Conservation (phyloP, 805 yeast species). For the Yarrowia sp. region DNA sequence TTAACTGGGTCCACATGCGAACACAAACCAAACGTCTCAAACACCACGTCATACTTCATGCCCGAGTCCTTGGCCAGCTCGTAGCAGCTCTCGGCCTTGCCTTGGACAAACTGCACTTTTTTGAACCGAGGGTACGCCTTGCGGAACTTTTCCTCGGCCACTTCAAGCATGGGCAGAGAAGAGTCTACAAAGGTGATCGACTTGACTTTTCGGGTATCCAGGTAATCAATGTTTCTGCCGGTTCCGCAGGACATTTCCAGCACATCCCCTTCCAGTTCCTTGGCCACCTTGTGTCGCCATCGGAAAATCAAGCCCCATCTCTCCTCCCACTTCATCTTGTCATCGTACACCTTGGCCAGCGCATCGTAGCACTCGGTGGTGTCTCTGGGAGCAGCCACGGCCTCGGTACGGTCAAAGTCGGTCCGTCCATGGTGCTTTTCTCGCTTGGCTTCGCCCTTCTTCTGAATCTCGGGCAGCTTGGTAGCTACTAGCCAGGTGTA, state of each 20-base stretch:
- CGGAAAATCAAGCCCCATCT: conserved; percentile 55
- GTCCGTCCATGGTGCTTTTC: conserved; percentile 25
- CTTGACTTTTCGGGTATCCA: conserved; percentile 63
- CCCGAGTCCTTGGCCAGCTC: conserved; percentile 57
- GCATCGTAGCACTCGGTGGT: conserved; percentile 37
- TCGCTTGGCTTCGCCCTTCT: conserved; percentile 23
- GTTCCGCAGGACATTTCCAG: conserved; percentile 96
- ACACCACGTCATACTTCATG: conserved; percentile 81
- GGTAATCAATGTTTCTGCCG: conserved; percentile 85
- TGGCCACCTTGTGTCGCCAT: conserved; percentile 81
- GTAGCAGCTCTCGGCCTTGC: conserved; percentile 82
- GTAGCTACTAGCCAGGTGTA: conserved; percentile 31
- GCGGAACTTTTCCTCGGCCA: conserved; percentile 75
- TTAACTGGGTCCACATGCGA: conserved; percentile 92
- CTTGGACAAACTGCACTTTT: conserved; percentile 86
- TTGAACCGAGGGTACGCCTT: conserved; percentile 68
- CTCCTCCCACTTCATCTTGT: conserved; percentile 78
- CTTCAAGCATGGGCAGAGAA: conserved; percentile 83
- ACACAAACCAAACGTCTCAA: conserved; percentile 94
- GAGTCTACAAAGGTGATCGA: conserved; percentile 89
- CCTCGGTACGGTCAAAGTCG: conserved; percentile 14
- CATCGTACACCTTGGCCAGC: conserved; percentile 80
- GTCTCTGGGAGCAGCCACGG: conserved; percentile 32
- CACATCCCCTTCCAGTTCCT: conserved; percentile 82
- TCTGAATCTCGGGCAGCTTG: conserved; percentile 32